Evolutionary conservation across 345 rosid species (phyloP), one percentile per base, ranked within the genome.

Genomic region (Citrus maxima): DNA sequence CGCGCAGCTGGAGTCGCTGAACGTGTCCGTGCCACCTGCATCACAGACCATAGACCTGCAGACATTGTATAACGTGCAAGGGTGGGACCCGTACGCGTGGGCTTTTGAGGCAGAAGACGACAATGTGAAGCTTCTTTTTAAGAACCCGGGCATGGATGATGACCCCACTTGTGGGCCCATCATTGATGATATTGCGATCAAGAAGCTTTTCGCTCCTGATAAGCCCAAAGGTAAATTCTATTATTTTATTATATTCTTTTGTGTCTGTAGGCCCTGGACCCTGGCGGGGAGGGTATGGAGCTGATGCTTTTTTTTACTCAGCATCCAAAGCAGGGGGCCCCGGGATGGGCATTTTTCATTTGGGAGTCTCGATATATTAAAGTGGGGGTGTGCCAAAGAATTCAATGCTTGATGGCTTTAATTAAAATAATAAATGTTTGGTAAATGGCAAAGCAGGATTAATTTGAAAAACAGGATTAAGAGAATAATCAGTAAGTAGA

Each of bases 151-250:
- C 28, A 96, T 94, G 99, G 99, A 93, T 76, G 97, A 96, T 60
- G 99, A 96, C 87, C 98, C 99, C 7, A 88, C 97, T 1, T 96
- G 99, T 81, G 99, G 99, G 28, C 99, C 99, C 73, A 94, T 96
- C 66, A 91, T 96, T 13, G 99, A 96, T 40, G 93, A 94, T 30
- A 83, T 96, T 10, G 94, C 98, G 19, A 84, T 96, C 74, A 96
- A 96, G 87, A 96, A 94, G 86, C 97, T 96, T 67, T 90, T 90
- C 74, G 42, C 84, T 19, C 99, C 99, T 51, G 92, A 93, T 74
- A 88, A 73, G 19, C 86, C 89, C 84, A 91, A 90, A 91, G 97
- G 99, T 94, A 75, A 46, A 25, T 63, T 3, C 66, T 54, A 10
- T 55, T 14, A 72, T 9, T 37, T 12, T 14, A 0, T 30, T 37